Conservation (phyloP, 345 rosid genomes). For the Melastoma malabathricum region DNA sequence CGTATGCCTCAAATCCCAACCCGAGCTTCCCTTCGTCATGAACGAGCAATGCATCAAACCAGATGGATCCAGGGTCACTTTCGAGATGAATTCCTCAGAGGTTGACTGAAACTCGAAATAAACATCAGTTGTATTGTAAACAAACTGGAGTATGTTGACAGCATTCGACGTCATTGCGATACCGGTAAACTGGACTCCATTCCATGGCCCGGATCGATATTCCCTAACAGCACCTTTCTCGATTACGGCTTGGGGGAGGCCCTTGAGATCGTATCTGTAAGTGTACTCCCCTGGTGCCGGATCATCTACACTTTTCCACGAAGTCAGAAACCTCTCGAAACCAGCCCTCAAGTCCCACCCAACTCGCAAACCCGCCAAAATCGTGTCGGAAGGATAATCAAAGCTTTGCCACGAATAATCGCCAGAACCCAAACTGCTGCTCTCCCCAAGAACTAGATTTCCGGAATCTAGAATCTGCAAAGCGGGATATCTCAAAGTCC, state of each 20-base stretch:
- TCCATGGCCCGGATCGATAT: conserved; percentile 22
- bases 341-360: conserved; percentile 16
- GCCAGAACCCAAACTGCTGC: neutral
- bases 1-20: neutral
- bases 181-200: conserved; percentile 24
- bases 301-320: conserved; percentile 28
- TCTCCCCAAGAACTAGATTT: conserved; percentile 27
- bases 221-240: neutral
- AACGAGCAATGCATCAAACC: neutral
- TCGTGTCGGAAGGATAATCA: conserved; percentile 29
- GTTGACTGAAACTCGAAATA: conserved; percentile 11
- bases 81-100: neutral
- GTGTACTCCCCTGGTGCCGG: conserved; percentile 21
- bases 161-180: conserved; percentile 7
- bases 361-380: conserved; percentile 29
- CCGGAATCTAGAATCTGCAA: conserved; percentile 27
- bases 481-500: conserved; percentile 10
- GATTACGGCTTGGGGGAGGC: conserved; percentile 16
- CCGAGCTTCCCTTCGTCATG: neutral
- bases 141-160: conserved; percentile 10
- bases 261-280: conserved; percentile 9
- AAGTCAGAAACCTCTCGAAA: conserved; percentile 6
- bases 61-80: neutral
- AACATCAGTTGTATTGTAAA: conserved; percentile 4
- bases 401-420: conserved; percentile 36